These are phyloP conservation scores for Boletus sp. DNA, from an alignment of 1,284 basidiomycete genomes.

Conservation along the genomic window DNA sequence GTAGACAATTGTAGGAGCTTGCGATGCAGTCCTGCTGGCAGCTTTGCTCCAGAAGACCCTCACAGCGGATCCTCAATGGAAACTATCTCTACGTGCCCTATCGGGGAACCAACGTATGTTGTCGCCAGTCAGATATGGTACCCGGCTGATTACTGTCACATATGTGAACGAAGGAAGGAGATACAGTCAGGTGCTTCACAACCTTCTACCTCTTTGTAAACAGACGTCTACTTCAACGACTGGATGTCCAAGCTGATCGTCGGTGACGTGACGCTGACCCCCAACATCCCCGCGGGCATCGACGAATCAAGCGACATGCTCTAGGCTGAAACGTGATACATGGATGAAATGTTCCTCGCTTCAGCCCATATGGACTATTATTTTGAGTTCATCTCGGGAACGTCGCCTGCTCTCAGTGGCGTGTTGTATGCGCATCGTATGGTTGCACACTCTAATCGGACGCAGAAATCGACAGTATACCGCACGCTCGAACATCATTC, in stretches of 20 bases:
- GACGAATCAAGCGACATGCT: constrained; percentile 53
- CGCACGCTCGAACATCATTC: constrained; percentile 21
- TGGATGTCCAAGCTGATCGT: constrained; percentile 23
- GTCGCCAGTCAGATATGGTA: not conserved
- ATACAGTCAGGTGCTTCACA: constrained; percentile 13
- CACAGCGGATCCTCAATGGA: constrained; percentile 49
- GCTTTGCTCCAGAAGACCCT: constrained; percentile 53
- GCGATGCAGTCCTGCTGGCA: constrained; percentile 55
- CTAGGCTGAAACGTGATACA: constrained; percentile 59
- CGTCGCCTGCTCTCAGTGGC: constrained; percentile 48
- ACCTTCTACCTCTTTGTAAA: constrained; percentile 19
- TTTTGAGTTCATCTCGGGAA: constrained; percentile 62
- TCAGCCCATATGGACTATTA: constrained; percentile 58
- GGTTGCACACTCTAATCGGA: not conserved
- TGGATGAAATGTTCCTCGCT: constrained; percentile 56
- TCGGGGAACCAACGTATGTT: constrained; percentile 29
- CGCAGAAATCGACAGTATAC: constrained; percentile 17
- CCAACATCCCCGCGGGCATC: constrained; percentile 33
- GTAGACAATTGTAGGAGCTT: constrained; percentile 62
- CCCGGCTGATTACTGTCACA: not conserved
- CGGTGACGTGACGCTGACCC: constrained; percentile 24
- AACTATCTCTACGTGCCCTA: constrained; percentile 59
- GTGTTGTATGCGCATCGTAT: not conserved
- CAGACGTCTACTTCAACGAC: constrained; percentile 22
- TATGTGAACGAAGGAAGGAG: constrained; percentile 27